These are phyloP conservation scores for Mycena indigotica DNA, from an alignment of 768 basidiomycete species.

Conservation along the genomic window DNA sequence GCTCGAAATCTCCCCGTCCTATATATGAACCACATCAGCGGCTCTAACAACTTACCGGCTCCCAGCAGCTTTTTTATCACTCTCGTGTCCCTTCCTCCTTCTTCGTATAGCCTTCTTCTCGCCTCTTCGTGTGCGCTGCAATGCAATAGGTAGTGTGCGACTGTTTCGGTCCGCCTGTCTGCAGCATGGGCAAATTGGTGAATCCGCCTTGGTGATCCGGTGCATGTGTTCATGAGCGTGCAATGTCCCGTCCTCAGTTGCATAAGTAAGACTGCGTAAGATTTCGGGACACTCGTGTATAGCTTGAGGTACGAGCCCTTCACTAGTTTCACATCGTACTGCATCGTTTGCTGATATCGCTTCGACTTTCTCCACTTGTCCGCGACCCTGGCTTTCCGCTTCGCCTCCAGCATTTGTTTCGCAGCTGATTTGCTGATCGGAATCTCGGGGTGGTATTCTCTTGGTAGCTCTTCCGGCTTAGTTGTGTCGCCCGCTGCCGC, in stretches of 20 bases:
- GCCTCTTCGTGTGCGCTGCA: slow-evolving; percentile 10
- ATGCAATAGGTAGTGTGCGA: slow-evolving; percentile 13
- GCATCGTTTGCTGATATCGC: not conserved
- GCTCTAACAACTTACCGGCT: not conserved
- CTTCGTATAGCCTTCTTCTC: not conserved
- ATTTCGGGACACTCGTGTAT: slow-evolving; percentile 6
- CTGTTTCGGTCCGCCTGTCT: slow-evolving; percentile 1
- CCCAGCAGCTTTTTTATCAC: not conserved
- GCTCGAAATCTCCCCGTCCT: no score
- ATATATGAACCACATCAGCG: no score
- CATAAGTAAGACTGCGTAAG: slow-evolving; percentile 24
- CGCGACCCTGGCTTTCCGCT: not conserved
- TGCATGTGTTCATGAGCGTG: slow-evolving; percentile 23
- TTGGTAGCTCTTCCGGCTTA: not conserved
- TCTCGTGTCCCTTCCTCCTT: not conserved
- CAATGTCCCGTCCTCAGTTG: slow-evolving; percentile 28
- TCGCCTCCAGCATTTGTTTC: not conserved
- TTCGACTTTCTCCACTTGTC: not conserved
- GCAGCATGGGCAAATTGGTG: slow-evolving; percentile 21
- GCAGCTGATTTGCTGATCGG: slow-evolving; percentile 8
- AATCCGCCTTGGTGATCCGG: slow-evolving; percentile 15
- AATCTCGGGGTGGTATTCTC: not conserved
- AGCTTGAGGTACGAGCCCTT: not conserved
- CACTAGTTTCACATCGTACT: not conserved
- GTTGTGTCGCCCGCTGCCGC: slow-evolving; percentile 6